Evolutionary conservation across 2,329 filamentous ascomycete genomes (phyloP), one percentile per base, ranked within the genome.

Genomic region (Fusarium euwallaceae): DNA sequence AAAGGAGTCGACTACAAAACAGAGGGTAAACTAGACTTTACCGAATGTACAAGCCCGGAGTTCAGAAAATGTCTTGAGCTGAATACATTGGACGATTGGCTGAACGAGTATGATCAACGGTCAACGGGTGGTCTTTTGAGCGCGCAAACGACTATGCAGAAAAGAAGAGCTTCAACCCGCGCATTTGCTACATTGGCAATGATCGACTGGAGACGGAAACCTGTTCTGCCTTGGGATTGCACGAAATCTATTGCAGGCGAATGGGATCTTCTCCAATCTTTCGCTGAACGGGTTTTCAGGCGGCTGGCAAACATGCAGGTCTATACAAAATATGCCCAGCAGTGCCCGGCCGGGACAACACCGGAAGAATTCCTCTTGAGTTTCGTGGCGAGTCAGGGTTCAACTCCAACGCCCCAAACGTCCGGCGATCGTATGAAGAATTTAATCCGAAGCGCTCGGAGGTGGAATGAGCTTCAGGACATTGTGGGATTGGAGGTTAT

Each of bases 21-120:
- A n/a, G 17, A 10, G 37, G 4, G 1, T 39, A 8, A 39, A 39
- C 7, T n/a, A 10, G 2, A n/a, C 16, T 9, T 17, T 7, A 7
- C 6, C 36, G 6, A 39, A 8, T 17, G 4, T 17, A n/a, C 4
- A n/a, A 7, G 5, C 37, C 4, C 7, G 1, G 1, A 17, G 3
- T 39, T 39, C 7, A 2, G 8, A 9, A n/a, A 4, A 39, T 9
- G 5, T n/a, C 16, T n/a, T 17, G 0, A 5, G 6, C 1, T 4
- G 10, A 24, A 48, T 27, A 2, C 2, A 3, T 11, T 16, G 2
- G 20, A 22, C 14, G 2, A 48, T 14, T 14, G 1, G 20, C 2
- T 24, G 8, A 11, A 24, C 0, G 11, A 2, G 6, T 1, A 48
- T 48, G 11, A 24, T 48, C 37, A 41, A 41, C 17, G 5, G 17